Evolutionary conservation across 2,329 filamentous ascomycete genomes (phyloP), one percentile per base, ranked within the genome.

Genomic region (Aspergillus spinulosporus): DNA sequence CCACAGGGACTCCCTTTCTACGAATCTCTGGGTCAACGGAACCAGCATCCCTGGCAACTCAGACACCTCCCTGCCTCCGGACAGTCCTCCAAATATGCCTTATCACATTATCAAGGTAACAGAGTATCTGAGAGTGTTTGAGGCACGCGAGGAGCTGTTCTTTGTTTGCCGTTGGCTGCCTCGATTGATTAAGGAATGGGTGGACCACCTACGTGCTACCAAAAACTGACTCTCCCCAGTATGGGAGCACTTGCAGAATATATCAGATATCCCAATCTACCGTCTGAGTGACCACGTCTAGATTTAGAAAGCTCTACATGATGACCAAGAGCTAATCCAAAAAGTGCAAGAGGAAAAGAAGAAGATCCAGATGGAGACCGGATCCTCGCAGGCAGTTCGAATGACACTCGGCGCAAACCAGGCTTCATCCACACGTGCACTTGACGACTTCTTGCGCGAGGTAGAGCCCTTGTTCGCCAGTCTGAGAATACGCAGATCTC

Each of bases 21-120:
- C 60, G 5, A 62, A 60, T 28, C 14, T 62, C n/a, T 47, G 59
- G 43, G 52, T 61, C 2, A 34, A 58, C 48, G 58, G 58, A 6
- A 50, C 11, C 26, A 34, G 11, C 4, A 58, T 57, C 28, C 31
- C 47, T 14, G 4, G 49, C 12, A 57, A 28, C 9, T 28, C 8
- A n/a, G 45, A 51, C 11, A 59, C 56, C 21, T 14, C 29, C 21
- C 37, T 62, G n/a, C 60, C 60, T 15, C 51, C 42, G 7, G 45
- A 61, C 39, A 57, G 32, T 28, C 60, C 60, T n/a, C 31, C 37
- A 4, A 62, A 52, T 43, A 55, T 59, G 45, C 53, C 59, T 8
- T 52, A 49, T 21, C 58, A 62, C 28, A 62, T 62, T 34, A 53
- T 62, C 31, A 62, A 62, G 42, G 60, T 46, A 15, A 61, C 53